These are phyloP conservation scores for Sphaerulina vaccinii DNA, from an alignment of 2,329 filamentous ascomycete species.

Conservation along the genomic window DNA sequence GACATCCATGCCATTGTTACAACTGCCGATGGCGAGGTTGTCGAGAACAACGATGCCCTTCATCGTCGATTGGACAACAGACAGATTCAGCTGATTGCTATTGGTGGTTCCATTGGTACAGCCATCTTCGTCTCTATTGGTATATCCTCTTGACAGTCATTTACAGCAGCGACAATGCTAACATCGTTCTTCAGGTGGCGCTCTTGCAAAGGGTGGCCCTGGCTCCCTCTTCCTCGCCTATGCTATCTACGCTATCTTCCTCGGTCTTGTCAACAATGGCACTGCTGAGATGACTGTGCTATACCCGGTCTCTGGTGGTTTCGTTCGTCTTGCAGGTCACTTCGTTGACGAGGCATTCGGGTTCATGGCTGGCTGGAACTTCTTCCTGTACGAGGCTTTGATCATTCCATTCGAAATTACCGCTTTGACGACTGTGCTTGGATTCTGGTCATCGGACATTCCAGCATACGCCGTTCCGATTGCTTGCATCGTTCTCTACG, in stretches of 20 bases:
- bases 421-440: constrained; percentile 43
- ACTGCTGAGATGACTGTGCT: constrained; percentile 59
- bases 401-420: constrained; percentile 56
- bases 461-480: constrained; percentile 44
- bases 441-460: constrained; percentile 48
- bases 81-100: constrained; percentile 31
- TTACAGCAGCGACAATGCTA: background rate
- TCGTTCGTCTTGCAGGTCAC: constrained; percentile 63
- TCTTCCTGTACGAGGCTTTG: constrained; percentile 53
- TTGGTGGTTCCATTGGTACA: constrained; percentile 23
- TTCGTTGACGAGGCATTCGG: constrained; percentile 67
- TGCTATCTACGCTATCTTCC: constrained; percentile 46
- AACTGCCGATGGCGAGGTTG: constrained; percentile 29
- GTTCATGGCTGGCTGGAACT: constrained; percentile 51
- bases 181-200: constrained; percentile 35
- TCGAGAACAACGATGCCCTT: constrained; percentile 38
- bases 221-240: constrained; percentile 25
- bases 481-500: constrained; percentile 40
- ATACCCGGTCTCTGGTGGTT: constrained; percentile 40
- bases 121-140: constrained; percentile 51
- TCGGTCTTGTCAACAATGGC: constrained; percentile 63
- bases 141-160: background rate
- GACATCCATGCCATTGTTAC: constrained; percentile 20
- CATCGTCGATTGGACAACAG: constrained; percentile 55
- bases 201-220: constrained; percentile 48